Evolutionary conservation across 2,329 filamentous ascomycete species (phyloP), one percentile per base, ranked within the genome.

Genomic region (Madurella mycetomatis): DNA sequence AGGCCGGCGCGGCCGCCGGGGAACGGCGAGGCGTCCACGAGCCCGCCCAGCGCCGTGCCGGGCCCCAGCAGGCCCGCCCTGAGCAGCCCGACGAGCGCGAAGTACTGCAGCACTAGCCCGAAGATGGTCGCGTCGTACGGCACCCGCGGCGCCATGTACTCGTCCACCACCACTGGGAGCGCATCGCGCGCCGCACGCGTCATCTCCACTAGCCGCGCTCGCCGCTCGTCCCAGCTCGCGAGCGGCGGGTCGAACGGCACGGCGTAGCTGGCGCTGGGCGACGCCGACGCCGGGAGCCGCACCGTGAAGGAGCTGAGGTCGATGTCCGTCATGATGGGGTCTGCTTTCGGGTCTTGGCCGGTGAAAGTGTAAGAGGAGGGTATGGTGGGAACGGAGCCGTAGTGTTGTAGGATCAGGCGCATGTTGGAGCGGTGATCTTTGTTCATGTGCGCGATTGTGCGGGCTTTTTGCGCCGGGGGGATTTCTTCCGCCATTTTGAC

Each of bases 371-470:
- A 25, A 12, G 9, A 32, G 15, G 39, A 2, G 15, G 40, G 43
- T 17, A 56, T 73, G 70, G 8, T 15, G 78, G 65, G 15, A 84
- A 79, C 43, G 89, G 74, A 15, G 76, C 70, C 67, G 74, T 84
- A 90, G 70, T 90, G 82, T 60, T 84, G 84, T n/a, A 95, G 81
- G 71, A 92, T 95, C 66, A 87, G 80, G 54, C 81, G 74, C 47
- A 96, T 83, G 54, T 90, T 89, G 62, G 83, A 79, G 49, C 79
- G 75, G 73, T 96, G 92, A 70, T 92, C 87, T 42, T 76, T 75
- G 73, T 96, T 96, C 89, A 96, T 94, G 76, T 96, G 92, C 34
- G 77, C 77, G 66, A 92, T 81, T 69, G 90, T 66, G 53, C 58
- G 57, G 40, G 61, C 51, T 43, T 65, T 66, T 32, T 64, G 60